These are phyloP conservation scores for Funneliformis caledonium DNA, from an alignment of 371 early-diverging fungal genomes.

Conservation along the genomic window DNA sequence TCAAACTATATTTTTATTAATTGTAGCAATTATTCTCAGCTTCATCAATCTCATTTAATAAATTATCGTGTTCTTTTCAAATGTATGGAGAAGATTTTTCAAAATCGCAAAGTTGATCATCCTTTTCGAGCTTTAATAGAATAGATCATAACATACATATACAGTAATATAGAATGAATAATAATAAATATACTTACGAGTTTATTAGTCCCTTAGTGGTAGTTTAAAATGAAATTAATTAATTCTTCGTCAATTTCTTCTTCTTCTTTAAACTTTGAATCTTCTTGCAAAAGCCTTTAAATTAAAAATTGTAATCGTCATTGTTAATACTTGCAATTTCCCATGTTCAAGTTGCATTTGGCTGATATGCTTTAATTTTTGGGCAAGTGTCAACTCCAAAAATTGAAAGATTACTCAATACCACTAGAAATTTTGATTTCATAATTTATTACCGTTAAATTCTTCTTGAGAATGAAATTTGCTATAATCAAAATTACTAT, in stretches of 20 bases:
- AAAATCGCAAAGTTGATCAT: slow-evolving; percentile 17
- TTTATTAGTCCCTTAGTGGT: background rate
- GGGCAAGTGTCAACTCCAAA: background rate
- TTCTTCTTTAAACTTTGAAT: slow-evolving; percentile 7
- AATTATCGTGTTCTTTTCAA: slow-evolving; percentile 13
- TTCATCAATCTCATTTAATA: background rate
- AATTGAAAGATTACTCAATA: background rate
- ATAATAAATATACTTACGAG: background rate
- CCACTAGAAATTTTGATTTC: background rate
- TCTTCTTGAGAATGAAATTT: slow-evolving; percentile 20
- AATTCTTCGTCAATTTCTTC: slow-evolving; percentile 21
- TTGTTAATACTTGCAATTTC: background rate
- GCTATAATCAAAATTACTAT: background rate
- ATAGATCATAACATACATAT: background rate
- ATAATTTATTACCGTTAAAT: background rate
- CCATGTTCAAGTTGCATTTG: slow-evolving; percentile 14
- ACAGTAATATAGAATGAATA: background rate
- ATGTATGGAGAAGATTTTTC: background rate
- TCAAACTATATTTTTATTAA: background rate
- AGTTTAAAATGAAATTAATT: background rate
- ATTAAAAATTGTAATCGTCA: background rate
- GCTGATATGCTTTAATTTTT: slow-evolving; percentile 5
- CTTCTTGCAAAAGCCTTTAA: slow-evolving; percentile 12
- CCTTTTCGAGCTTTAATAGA: background rate
- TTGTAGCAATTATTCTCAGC: background rate